Evolutionary conservation across 1,284 basidiomycete species (phyloP), one percentile per base, ranked within the genome.

Genomic region (Caloboletus firmus): DNA sequence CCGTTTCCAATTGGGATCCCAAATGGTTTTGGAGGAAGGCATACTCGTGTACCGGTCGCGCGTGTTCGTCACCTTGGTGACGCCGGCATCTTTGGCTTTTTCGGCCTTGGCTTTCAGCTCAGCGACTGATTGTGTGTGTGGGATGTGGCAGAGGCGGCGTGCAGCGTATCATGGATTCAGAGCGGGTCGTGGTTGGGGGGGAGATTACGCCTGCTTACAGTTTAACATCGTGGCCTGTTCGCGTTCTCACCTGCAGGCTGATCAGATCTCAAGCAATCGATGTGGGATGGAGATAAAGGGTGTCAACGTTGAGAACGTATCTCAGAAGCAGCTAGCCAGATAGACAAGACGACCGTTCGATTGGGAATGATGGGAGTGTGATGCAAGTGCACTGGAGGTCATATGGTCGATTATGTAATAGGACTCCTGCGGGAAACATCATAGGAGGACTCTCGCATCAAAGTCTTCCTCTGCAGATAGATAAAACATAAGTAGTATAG

Each of bases 21-120:
- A 87, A 58, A 79, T 83, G 8, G 81, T 79, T 54, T 81, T 80
- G 58, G 79, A 80, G 64, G 85, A 70, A 1, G 84, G 76, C 3
- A 77, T 68, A 58, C 82, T 84, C 42, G 78, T 72, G 62, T 79
- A 75, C 32, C 75, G 76, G 64, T 87, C 86, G 57, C 77, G 76
- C 13, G 84, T 80, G 63, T 78, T 76, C 53, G 79, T 73, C 46
- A 83, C 56, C 65, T 79, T 82, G 49, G 73, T 73, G 20, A 83
- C 74, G 13, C 79, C 69, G 1, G 76, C 75, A 62, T 81, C 80
- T 57, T 84, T 85, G 17, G 77, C 83, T 54, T 81, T 82, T 18
- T 72, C 65, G 4, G 87, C 87, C 58, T 81, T 85, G 37, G 78
- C 78, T 66, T 85, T 85, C 52, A 89, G 69, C 52, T 85, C 83